phyloP scores from a whole-genome alignment of 192 early-diverging fungal genomes.

The Haplosporangium gracile region DNA sequence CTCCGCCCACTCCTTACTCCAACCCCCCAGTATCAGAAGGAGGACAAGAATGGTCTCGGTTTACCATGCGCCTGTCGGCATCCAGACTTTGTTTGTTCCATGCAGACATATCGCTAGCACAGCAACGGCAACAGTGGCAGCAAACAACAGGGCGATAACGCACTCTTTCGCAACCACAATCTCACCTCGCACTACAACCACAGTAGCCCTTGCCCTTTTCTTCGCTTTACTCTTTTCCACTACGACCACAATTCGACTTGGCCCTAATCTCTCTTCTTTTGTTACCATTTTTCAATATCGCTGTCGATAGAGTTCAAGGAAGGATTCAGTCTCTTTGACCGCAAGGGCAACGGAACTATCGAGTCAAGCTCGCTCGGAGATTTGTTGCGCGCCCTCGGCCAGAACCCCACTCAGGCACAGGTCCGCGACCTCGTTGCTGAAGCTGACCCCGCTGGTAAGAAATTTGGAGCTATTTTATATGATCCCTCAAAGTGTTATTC shows the following conservation, averaged over 20 bases:
- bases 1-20: background rate
- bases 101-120: too few species aligned
- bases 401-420: slow-evolving; percentile 85
- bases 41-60: background rate
- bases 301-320: slow-evolving; percentile 77
- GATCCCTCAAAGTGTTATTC: too few species aligned
- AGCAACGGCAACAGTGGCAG: background rate
- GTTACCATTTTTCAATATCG: background rate
- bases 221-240: too few species aligned
- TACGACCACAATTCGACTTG: background rate
- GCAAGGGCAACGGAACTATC: slow-evolving; percentile 78
- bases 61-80: too few species aligned
- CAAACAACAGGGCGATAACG: background rate
- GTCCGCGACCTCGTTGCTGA: slow-evolving; percentile 71
- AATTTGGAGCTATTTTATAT: background rate
- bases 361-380: slow-evolving; percentile 76
- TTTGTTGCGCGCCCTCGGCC: slow-evolving; percentile 81
- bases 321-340: slow-evolving; percentile 85
- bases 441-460: slow-evolving; percentile 57
- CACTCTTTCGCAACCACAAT: background rate
- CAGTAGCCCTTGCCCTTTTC: background rate
- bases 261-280: background rate
- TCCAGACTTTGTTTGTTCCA: too few species aligned
- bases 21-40: background rate
- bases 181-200: background rate